phyloP scores from a whole-genome alignment of 306 rosid genomes.

The Corylus avellana region DNA sequence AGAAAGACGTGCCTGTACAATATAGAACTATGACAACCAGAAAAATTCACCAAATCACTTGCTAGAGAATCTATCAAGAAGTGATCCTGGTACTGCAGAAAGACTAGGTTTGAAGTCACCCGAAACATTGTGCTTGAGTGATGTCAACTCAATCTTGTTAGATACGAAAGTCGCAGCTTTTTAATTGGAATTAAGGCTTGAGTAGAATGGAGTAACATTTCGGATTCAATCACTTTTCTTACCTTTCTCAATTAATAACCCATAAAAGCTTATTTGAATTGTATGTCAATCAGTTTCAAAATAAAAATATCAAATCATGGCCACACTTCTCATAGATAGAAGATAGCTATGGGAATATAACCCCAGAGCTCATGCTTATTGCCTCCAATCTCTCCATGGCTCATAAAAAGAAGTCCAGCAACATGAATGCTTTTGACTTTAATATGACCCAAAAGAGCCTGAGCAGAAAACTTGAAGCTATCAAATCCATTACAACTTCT shows the following conservation, averaged over 20 bases:
- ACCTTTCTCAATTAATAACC: neutral
- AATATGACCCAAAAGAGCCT: neutral
- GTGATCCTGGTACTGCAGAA: neutral
- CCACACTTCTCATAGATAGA: neutral
- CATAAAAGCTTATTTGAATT: neutral
- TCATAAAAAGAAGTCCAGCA: neutral
- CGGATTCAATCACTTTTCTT: neutral
- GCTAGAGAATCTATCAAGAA: neutral
- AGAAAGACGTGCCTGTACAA: neutral
- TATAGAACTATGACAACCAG: neutral
- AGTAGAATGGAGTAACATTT: neutral
- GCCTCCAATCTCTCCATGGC: neutral
- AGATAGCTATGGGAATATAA: neutral
- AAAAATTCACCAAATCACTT: neutral
- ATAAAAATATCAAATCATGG: neutral
- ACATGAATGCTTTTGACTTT: neutral
- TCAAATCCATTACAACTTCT: constrained; percentile 1
- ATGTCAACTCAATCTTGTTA: neutral
- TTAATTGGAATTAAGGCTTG: neutral
- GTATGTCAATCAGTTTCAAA: neutral
- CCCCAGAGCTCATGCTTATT: neutral
- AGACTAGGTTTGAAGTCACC: neutral
- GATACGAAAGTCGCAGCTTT: neutral
- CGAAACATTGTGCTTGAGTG: neutral
- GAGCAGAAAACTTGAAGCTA: neutral